A percentile compares a stretch with the other conserved stretches of the same genome.
These are phyloP conservation scores for Chlorella ohadii DNA, from an alignment of 139 green algal genomes.

Conservation along the genomic window DNA sequence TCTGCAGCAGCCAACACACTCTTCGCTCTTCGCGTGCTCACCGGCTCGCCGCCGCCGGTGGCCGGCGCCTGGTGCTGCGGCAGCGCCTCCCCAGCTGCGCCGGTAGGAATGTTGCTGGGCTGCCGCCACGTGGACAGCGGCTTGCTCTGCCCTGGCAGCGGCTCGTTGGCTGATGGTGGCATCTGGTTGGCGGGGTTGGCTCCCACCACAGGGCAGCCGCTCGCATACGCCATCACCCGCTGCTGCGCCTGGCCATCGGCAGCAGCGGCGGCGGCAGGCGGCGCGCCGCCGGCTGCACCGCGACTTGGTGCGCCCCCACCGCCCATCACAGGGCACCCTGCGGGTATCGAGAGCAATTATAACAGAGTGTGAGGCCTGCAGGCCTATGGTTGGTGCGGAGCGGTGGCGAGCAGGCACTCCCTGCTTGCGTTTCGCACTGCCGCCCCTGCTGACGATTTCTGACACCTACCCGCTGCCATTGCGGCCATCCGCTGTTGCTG, in stretches of 20 bases:
- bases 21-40: too few relatives aligned
- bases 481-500: too few relatives aligned
- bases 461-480: too few relatives aligned
- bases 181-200: constrained; percentile 46
- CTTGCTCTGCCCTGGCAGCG: constrained; percentile 43
- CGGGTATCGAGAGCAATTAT: background rate
- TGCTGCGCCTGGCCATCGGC: background rate
- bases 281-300: background rate
- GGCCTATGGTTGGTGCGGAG: too few relatives aligned
- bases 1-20: too few relatives aligned
- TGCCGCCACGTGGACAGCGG: constrained; percentile 44
- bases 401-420: too few relatives aligned
- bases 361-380: too few relatives aligned
- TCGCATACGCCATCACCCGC: background rate
- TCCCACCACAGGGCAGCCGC: constrained; percentile 49
- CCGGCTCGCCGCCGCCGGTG: background rate
- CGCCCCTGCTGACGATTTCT: too few relatives aligned
- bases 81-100: background rate
- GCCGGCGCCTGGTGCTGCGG: constrained; percentile 1
- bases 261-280: background rate
- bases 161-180: constrained; percentile 39
- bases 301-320: background rate
- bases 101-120: constrained; percentile 47
- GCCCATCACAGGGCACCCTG: constrained; percentile 43
- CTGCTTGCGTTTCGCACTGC: too few relatives aligned